Conservation (phyloP, 176 grass and related monocot species). For the Avena atlantica region DNA sequence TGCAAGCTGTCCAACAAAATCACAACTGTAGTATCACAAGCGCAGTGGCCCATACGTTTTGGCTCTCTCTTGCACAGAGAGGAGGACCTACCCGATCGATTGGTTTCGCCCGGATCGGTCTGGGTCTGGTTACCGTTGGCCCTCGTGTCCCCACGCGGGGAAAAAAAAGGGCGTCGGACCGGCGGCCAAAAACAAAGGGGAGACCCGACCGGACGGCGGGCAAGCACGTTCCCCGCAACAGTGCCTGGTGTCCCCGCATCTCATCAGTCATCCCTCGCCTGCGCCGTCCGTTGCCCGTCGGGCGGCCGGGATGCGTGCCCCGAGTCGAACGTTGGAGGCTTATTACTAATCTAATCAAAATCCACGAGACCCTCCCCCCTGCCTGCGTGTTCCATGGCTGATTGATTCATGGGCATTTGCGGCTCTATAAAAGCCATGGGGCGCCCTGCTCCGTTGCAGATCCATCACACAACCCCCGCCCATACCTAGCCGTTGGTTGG, state of each 20-base stretch:
- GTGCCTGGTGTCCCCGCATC: not conserved
- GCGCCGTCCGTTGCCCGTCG: not conserved
- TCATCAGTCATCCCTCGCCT: not conserved
- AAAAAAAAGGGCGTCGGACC: not conserved
- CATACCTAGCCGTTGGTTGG: constrained; percentile 40
- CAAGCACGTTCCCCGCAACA: not conserved
- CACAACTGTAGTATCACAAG: not conserved
- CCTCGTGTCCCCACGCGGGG: not conserved
- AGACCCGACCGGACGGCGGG: not conserved
- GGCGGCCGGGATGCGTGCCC: constrained; percentile 1
- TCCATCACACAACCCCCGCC: not conserved
- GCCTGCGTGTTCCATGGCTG: not conserved
- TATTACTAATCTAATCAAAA: constrained; percentile 32
- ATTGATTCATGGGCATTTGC: not conserved
- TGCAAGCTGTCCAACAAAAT: not conserved
- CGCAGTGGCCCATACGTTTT: not conserved
- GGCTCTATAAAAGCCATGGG: constrained; percentile 32
- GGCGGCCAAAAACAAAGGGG: not conserved
- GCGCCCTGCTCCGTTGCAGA: not conserved
- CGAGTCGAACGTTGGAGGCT: constrained; percentile 54
- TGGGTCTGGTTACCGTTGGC: constrained; percentile 32
- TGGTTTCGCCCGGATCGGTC: not conserved
- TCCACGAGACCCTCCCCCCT: not conserved
- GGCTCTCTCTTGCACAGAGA: no score
- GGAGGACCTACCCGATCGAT: no score